Evolutionary conservation across 352 stramenopile species (phyloP), one percentile per base, ranked within the genome.

Genomic region (Elongisporangium anandrum): DNA sequence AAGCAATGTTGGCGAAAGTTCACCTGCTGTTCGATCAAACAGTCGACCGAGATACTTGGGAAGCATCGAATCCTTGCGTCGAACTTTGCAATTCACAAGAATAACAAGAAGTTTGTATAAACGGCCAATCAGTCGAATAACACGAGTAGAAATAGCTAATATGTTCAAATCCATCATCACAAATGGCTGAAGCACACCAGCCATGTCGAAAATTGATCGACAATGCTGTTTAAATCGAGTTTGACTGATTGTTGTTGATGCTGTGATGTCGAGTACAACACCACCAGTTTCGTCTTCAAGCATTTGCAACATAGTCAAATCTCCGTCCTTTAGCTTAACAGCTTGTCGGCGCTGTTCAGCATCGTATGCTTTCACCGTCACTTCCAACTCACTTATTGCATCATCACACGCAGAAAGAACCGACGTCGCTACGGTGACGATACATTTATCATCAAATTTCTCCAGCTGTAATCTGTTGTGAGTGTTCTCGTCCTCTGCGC

Each of bases 71-170:
- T 79, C 65, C 41, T 86, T 87, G 19, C 62, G 57, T 3, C 72
- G 65, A n/a, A 85, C 50, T 52, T 73, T 76, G 58, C 66, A 68
- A 16, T 72, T 68, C 15, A 90, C 56, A 17, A 79, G 56, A 13
- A 68, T 23, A 6, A 70, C 66, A 4, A 87, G 58, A 5, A 87
- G 23, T 57, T 90, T 90, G 68, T 78, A 88, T 1, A 86, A 61
- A 0, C 79, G 67, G 0, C 75, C 59, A 24, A 76, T 65, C 1
- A 81, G 50, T 2, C 76, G 75, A 39, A 88, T 65, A 7, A 85
- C 69, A 3, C 76, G 73, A 21, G 70, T 68, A 9, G 75, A 77
- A 3, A 76, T 54, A 0, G 62, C 49, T 7, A 54, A 2, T 29
- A 66, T 82, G 38, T 67, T 77, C 21, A 81, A 50, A n/a, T 69